Evolutionary conservation across 1,284 basidiomycete genomes (phyloP).

Genomic region (Puccinia novopanici): DNA sequence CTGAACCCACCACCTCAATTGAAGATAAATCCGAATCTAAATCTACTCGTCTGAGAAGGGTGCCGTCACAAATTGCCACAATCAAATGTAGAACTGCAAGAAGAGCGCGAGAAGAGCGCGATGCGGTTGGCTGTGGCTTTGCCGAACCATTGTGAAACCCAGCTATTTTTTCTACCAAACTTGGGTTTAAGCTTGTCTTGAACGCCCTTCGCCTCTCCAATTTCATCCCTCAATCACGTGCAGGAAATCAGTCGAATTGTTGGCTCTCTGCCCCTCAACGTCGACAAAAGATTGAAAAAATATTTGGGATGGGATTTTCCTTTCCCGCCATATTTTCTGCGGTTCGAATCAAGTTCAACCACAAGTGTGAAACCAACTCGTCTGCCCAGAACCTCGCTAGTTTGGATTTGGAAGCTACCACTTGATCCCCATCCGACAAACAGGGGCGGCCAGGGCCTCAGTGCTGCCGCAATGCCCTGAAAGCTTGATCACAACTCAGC

Average conservation of each 20-base stretch:
- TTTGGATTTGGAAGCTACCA: background rate
- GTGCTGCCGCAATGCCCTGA: background rate
- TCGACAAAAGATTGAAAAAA: constrained; percentile 28
- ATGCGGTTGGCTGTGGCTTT: constrained; percentile 36
- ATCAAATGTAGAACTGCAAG: constrained; percentile 11
- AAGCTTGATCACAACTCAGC: constrained; percentile 5
- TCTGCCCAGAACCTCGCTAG: background rate
- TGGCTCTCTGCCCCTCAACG: background rate
- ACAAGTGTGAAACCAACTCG: background rate
- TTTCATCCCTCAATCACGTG: constrained; percentile 9
- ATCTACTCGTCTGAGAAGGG: background rate
- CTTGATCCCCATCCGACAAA: background rate
- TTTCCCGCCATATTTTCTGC: constrained; percentile 37
- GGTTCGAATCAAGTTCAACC: constrained; percentile 26
- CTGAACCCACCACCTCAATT: background rate
- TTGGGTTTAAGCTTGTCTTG: constrained; percentile 42
- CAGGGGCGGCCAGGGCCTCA: background rate
- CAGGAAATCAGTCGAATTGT: background rate
- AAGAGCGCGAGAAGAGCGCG: constrained; percentile 46
- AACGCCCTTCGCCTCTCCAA: constrained; percentile 44
- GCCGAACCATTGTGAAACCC: constrained; percentile 29
- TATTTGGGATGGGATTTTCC: constrained; percentile 40
- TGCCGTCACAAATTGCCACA: background rate
- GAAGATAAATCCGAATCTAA: background rate
- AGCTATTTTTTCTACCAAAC: constrained; percentile 33